Percentiles rank a stretch among this genome's conserved stretches.
These are phyloP conservation scores for Solanum aculeatissimum DNA, from an alignment of 305 asterid genomes.

Conservation along the genomic window DNA sequence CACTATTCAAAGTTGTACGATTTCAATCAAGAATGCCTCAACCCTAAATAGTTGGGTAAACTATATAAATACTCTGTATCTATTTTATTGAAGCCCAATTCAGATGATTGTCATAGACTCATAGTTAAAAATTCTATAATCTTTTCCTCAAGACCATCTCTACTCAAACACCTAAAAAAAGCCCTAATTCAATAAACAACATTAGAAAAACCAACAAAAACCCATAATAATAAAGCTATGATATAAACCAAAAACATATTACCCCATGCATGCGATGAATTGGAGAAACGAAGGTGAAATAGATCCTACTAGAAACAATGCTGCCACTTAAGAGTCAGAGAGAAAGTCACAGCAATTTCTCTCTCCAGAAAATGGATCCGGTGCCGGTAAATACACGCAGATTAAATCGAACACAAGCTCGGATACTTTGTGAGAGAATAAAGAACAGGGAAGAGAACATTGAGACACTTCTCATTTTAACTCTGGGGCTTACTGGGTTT, in stretches of 20 bases:
- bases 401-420: too few species aligned
- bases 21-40: neutral
- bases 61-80: neutral
- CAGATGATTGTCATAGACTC: neutral
- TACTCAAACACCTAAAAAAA: neutral
- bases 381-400: too few species aligned
- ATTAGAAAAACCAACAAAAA: neutral
- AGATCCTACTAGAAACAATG: slow-evolving; percentile 31
- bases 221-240: neutral
- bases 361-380: neutral
- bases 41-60: neutral
- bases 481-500: too few species aligned
- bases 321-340: slow-evolving; percentile 6
- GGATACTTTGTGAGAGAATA: too few species aligned
- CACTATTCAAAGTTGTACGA: neutral
- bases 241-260: slow-evolving; percentile 3
- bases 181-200: neutral
- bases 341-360: neutral
- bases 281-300: slow-evolving; percentile 28
- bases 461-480: too few species aligned
- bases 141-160: neutral
- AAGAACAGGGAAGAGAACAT: too few species aligned
- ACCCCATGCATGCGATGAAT: slow-evolving; percentile 51
- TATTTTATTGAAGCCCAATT: neutral
- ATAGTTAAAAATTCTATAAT: neutral